Conservation (phyloP, 179 eudicot genomes). For the Nepenthes alata region DNA sequence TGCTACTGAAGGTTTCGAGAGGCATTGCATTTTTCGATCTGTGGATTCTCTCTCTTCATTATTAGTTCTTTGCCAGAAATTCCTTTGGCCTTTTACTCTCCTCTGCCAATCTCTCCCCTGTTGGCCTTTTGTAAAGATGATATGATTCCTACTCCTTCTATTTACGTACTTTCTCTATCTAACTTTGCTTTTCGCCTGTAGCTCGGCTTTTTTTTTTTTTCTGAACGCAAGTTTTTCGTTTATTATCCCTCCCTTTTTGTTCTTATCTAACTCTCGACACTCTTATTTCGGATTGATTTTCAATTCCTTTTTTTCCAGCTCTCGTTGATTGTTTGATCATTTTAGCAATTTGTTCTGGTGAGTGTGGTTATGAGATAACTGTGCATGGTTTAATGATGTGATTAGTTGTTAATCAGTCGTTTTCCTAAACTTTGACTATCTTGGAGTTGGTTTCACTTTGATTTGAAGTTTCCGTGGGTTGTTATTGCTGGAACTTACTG, state of each 20-base stretch:
- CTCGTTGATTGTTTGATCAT: no score
- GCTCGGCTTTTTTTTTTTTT: neutral
- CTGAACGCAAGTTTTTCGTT: conserved; percentile 5
- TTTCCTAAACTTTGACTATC: neutral
- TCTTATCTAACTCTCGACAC: neutral
- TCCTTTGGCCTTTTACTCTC: conserved; percentile 5
- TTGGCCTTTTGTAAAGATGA: conserved; percentile 12
- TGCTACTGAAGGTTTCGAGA: neutral
- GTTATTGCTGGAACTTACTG: conserved; percentile 6
- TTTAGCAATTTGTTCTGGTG: neutral
- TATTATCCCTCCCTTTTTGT: conserved; percentile 2
- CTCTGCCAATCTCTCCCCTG: conserved; percentile 2
- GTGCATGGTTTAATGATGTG: conserved; percentile 7
- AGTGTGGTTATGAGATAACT: conserved; percentile 4
- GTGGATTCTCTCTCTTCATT: conserved; percentile 8
- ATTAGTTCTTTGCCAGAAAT: conserved; percentile 2
- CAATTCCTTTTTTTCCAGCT: neutral
- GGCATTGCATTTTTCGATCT: neutral
- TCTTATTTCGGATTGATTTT: neutral
- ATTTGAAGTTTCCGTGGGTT: conserved; percentile 22
- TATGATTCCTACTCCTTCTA: neutral
- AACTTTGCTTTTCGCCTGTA: conserved; percentile 7
- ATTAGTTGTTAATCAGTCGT: neutral
- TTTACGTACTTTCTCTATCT: conserved; percentile 9
- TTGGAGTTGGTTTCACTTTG: conserved; percentile 7